phyloP scores from a whole-genome alignment of 371 early-diverging fungal species.

The Conidiobolus incongruus region DNA sequence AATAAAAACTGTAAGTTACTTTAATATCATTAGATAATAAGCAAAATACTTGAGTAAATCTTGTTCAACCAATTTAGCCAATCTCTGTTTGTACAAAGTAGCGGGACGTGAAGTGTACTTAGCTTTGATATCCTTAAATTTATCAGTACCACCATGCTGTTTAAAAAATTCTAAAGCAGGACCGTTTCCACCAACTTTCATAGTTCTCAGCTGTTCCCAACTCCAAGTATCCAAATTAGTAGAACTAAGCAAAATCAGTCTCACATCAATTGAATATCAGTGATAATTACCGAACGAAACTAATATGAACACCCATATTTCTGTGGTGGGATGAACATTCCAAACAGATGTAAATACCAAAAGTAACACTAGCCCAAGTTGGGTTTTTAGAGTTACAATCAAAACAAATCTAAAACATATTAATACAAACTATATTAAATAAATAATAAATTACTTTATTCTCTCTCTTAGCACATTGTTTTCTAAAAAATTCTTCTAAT shows the following conservation, averaged over 20 bases:
- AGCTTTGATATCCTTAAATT: slow-evolving; percentile 39
- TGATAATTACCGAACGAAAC: slow-evolving; percentile 65
- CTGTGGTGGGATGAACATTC: slow-evolving; percentile 94
- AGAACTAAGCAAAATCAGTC: slow-evolving; percentile 20
- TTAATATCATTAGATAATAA: slow-evolving; percentile 27
- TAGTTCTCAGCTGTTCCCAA: slow-evolving; percentile 79
- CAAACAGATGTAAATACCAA: slow-evolving; percentile 94
- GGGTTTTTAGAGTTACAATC: slow-evolving; percentile 95
- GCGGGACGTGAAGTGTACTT: slow-evolving; percentile 96
- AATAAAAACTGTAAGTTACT: slow-evolving; percentile 5
- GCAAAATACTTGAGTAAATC: slow-evolving; percentile 59
- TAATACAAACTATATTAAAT: neutral
- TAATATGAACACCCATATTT: slow-evolving; percentile 87
- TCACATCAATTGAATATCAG: neutral
- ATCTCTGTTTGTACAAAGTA: slow-evolving; percentile 90
- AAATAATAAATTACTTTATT: slow-evolving; percentile 36
- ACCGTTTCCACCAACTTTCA: slow-evolving; percentile 47
- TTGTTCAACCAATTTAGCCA: slow-evolving; percentile 94
- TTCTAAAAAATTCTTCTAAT: slow-evolving; percentile 53
- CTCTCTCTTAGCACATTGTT: slow-evolving; percentile 43
- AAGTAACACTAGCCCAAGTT: slow-evolving; percentile 92
- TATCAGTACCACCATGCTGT: neutral
- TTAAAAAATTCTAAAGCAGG: neutral
- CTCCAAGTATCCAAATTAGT: slow-evolving; percentile 79
- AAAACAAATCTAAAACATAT: slow-evolving; percentile 14